Base-by-base conservation (phyloP, 2,329 filamentous ascomycete genomes). In the Ilyonectria destructans region DNA sequence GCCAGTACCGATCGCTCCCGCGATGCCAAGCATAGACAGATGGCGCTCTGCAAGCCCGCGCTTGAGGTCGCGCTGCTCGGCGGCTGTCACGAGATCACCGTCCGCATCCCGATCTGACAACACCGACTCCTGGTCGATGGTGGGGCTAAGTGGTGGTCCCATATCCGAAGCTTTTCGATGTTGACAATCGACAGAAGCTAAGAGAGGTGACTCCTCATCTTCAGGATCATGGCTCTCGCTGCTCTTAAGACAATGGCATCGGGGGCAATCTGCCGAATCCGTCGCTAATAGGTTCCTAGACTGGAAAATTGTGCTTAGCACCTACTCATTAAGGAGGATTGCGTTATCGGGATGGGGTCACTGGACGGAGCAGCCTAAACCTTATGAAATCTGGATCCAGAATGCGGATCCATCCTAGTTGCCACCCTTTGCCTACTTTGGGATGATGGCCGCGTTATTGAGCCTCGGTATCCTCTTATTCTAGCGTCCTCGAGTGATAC, bases 21-120 rank as follows among this genome's bases (percentile, higher is more conserved):
- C 86, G 69, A 88, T 84, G 65, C 85, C 86, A 67, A 88, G 86
- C 58, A 88, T 79, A 72, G 87, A 86, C 65, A 88, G 83, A 68
- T 87, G 74, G 15, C 74, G 72, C 68, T 77, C 75, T 2, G 68
- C 66, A 13, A 77, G 65, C 17, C 75, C 75, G 58, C 75, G 75
- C 54, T 74, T 69, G 2, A 77, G 72, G 21, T 60, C 69, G n/a
- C 61, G 63, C 58, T 76, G 63, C 55, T 77, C 75, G 2, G 68
- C 68, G 12, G 57, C 65, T 19, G 75, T 77, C 1, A 77, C 71
- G 19, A 77, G 65, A 57, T 77, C 71, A 35, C 64, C 73, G 54
- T 62, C 62, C 45, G 29, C 59, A 4, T 62, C 65, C 58, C 48
- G 58, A 26, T 33, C 46, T 56, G 40, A 43, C 15, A 8, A 19